Percentiles rank a stretch among this genome's conserved stretches.
These are phyloP conservation scores for Striga hermonthica DNA, from an alignment of 305 asterid genomes.

Conservation along the genomic window DNA sequence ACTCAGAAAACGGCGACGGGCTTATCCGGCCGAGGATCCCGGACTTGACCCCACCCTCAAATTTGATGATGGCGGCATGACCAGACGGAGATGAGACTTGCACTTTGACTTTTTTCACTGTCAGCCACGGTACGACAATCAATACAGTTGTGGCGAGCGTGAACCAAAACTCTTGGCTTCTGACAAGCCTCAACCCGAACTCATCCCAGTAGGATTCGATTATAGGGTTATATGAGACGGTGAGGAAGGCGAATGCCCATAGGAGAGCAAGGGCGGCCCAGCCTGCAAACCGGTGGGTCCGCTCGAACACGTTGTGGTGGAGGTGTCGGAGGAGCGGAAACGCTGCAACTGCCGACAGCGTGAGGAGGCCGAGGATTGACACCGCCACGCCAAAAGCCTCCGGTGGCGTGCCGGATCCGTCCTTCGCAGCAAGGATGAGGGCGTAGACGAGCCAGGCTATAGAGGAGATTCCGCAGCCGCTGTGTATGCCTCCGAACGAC, in stretches of 20 bases:
- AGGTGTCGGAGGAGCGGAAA: slow-evolving; percentile 69
- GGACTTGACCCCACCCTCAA: slow-evolving; percentile 51
- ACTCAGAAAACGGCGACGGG: slow-evolving; percentile 61
- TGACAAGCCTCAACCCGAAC: slow-evolving; percentile 21
- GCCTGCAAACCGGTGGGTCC: slow-evolving; percentile 61
- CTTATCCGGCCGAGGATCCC: slow-evolving; percentile 62
- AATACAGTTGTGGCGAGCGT: slow-evolving; percentile 37
- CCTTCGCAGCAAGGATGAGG: slow-evolving; percentile 40
- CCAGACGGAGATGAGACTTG: slow-evolving; percentile 56
- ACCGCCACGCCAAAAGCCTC: slow-evolving; percentile 46
- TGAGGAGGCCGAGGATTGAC: slow-evolving; percentile 48
- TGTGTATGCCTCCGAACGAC: slow-evolving; percentile 67
- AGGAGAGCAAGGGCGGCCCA: slow-evolving; percentile 51
- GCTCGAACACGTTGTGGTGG: slow-evolving; percentile 66
- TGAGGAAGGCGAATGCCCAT: slow-evolving; percentile 51
- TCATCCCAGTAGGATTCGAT: too few relatives aligned
- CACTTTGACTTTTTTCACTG: slow-evolving; percentile 50
- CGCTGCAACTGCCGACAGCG: slow-evolving; percentile 49
- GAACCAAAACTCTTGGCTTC: slow-evolving; percentile 51
- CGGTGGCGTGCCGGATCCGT: slow-evolving; percentile 29
- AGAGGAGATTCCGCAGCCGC: slow-evolving; percentile 66
- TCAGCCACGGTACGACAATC: slow-evolving; percentile 52
- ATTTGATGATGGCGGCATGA: slow-evolving; percentile 60
- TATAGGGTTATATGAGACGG: slow-evolving; percentile 32
- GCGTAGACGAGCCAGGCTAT: slow-evolving; percentile 62